phyloP scores from a whole-genome alignment of 345 rosid species.

The Garcia nutans region DNA sequence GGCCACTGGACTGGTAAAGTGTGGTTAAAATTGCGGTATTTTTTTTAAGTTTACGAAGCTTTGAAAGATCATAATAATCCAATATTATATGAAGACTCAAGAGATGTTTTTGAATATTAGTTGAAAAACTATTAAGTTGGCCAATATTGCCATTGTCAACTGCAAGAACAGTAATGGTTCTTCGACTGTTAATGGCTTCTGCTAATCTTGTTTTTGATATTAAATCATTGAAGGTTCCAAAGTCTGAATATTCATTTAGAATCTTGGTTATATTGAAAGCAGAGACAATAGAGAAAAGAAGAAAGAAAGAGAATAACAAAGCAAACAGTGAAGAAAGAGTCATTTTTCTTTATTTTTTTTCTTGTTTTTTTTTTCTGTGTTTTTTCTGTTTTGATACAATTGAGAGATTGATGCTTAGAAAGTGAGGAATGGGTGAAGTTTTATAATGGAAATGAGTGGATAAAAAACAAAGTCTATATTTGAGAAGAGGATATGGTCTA shows the following conservation, averaged over 20 bases:
- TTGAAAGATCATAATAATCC: slow-evolving; percentile 30
- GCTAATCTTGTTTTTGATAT: slow-evolving; percentile 33
- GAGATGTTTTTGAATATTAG: slow-evolving; percentile 4
- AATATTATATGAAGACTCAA: slow-evolving; percentile 39
- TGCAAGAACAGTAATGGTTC: slow-evolving; percentile 38
- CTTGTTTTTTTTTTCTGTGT: neutral
- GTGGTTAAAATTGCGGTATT: slow-evolving; percentile 30
- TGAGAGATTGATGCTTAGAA: neutral
- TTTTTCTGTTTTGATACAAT: too few relatives aligned
- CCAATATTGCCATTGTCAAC: slow-evolving; percentile 29
- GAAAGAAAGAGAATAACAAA: slow-evolving; percentile 6
- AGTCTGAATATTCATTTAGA: slow-evolving; percentile 29
- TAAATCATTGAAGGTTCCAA: slow-evolving; percentile 29
- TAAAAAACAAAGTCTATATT: slow-evolving; percentile 1
- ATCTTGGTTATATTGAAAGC: slow-evolving; percentile 42
- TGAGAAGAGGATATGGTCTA: neutral
- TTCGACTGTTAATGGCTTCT: slow-evolving; percentile 24
- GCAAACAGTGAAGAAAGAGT: neutral
- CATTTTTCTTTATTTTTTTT: neutral
- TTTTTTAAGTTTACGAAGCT: slow-evolving; percentile 16
- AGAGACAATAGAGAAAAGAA: neutral
- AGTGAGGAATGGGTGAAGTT: neutral
- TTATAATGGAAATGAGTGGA: slow-evolving; percentile 15
- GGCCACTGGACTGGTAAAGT: slow-evolving; percentile 35
- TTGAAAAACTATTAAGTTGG: slow-evolving; percentile 10